Evolutionary conservation across 2,329 filamentous ascomycete species (phyloP).

Genomic region (Hymenoscyphus occultus): DNA sequence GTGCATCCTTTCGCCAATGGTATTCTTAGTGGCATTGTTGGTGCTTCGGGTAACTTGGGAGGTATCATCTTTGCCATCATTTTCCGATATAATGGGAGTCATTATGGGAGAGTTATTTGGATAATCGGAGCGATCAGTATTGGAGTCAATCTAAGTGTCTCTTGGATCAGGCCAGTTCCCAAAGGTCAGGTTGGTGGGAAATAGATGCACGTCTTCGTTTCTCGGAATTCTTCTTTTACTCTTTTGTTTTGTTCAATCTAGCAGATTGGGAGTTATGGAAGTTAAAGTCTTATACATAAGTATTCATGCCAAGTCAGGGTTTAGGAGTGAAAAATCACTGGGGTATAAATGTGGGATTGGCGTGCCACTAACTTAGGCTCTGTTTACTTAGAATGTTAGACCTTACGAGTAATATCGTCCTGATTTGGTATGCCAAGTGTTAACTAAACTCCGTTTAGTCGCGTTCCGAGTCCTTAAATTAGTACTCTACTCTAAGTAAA

Average conservation of each 20-base stretch:
- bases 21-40: slow-evolving; percentile 68
- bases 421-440: too few relatives aligned
- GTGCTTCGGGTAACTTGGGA: slow-evolving; percentile 76
- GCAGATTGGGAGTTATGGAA: neutral
- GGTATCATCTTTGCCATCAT: slow-evolving; percentile 79
- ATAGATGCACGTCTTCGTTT: neutral
- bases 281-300: neutral
- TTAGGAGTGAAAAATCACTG: neutral
- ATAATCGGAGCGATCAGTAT: slow-evolving; percentile 75
- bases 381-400: too few relatives aligned
- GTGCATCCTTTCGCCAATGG: slow-evolving; percentile 55
- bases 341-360: neutral
- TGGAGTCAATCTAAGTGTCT: slow-evolving; percentile 61
- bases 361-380: too few relatives aligned
- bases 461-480: too few relatives aligned
- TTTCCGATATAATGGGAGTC: slow-evolving; percentile 68
- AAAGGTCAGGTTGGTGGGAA: slow-evolving; percentile 34
- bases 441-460: too few relatives aligned
- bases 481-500: too few relatives aligned
- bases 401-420: too few relatives aligned
- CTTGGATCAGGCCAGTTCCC: slow-evolving; percentile 57
- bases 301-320: neutral
- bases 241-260: neutral
- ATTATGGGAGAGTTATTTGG: slow-evolving; percentile 71
- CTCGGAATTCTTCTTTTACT: neutral